Base-by-base conservation (phyloP, 352 stramenopile genomes). In the Phytophthora citricola region DNA sequence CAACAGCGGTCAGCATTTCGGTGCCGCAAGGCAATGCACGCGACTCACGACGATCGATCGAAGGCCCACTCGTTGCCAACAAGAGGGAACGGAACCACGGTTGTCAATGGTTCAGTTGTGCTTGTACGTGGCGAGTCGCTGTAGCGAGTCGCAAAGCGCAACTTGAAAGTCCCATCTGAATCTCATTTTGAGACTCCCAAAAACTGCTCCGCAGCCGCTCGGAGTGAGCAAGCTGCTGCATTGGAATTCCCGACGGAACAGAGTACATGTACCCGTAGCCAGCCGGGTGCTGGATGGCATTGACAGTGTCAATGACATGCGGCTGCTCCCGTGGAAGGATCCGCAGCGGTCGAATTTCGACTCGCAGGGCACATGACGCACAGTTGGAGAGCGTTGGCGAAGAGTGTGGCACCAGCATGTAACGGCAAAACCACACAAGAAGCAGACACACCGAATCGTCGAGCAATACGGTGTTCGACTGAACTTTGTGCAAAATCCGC, bases 301-400 rank as follows among this genome's bases (percentile, higher is more conserved):
- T 20, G 51, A 41, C 51, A 24, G 24, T 46, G 40, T 46, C 51
- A 60, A 50, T 54, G 55, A 63, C 55, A 64, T 27, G 55, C 55
- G 8, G 46, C 45, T 27, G 45, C 57, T 64, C 57, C 10, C 46
- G 29, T 41, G 47, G 29, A 64, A 64, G 24, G 45, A 34, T 49
- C 55, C 52, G 44, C 34, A 12, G 22, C 11, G 32, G 26, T 52
- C 34, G 14, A 50, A 20, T 22, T 43, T 43, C 14, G 24, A 17
- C 43, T 31, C 17, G 41, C 3, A 26, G 17, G 20, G 17, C 41
- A 27, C 20, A 7, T 20, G 17, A 20, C 17, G 17, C 15, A 50
- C 53, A 54, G 14, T 54, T 62, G 11, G 26, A 62, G 31, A 54
- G 54, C 8, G 22, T 47, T 8, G 4, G n/a, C 5, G 36, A 46